Base-by-base conservation (phyloP, 2,329 filamentous ascomycete genomes). In the Bisporella sp. region DNA sequence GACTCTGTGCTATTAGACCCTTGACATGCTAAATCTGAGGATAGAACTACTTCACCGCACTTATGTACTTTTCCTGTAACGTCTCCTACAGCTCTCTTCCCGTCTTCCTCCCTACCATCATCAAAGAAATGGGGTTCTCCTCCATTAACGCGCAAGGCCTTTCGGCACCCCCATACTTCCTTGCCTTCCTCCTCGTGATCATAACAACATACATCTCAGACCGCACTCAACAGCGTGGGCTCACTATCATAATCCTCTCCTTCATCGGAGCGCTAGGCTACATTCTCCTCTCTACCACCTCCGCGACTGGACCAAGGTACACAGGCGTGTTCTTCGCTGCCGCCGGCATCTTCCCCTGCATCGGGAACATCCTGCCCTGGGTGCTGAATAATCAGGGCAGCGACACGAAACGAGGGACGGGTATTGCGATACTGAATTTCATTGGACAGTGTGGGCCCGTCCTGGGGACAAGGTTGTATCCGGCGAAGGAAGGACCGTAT, bases 291-390 rank as follows among this genome's bases (percentile, higher is more conserved):
- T 82, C 82, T 1, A 73, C 78, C 1, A 75, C 76, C 31, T 70
- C 69, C 13, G 59, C 63, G 31, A 67, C 69, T 2, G 69, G 61
- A 0, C 66, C 71, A 31, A 70, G 74, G 12, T 78, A 78, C 51
- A 64, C 71, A 0, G 73, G 70, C 3, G 71, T 74, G 1, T 78
- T 72, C 52, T 58, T 78, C 60, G 79, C 80, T 5, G 77, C 81
- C 0, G 73, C 72, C 2, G 81, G 82, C 8, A 77, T 89, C 29
- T 84, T 89, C 43, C 80, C 84, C 0, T 78, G 77, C 59, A 81
- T 89, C 33, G 79, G 81, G 4, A 86, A 87, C 55, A 83, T 85
- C 6, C 76, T 89, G 35, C 84, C 85, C 0, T 86, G 85, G 65
- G 83, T 85, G 1, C 66, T 84, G 2, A 82, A 87, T 63, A 87